Evolutionary conservation across 2,329 filamentous ascomycete species (phyloP), one percentile per base, ranked within the genome.

Genomic region (Mycosphaerella sp.): DNA sequence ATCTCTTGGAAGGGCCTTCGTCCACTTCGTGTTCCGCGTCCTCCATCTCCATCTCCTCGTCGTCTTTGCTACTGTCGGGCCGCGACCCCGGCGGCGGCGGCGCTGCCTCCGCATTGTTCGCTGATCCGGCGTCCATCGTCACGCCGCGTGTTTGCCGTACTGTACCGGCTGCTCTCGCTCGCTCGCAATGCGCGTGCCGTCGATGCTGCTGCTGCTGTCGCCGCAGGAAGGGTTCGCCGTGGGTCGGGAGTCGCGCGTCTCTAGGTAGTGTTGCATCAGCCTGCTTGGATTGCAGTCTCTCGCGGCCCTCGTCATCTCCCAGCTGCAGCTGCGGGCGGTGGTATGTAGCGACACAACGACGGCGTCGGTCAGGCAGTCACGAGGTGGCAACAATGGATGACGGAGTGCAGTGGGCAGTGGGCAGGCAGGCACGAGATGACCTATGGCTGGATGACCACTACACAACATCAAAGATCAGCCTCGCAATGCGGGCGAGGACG

Each of bases 11-110:
- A 35, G 37, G 41, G 32, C 56, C 12, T 9, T 62, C 59, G 48
- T 63, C 59, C 37, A 53, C 44, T 44, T 63, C 61, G 50, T 63
- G 59, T 12, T 63, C 61, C 30, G 48, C 59, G 43, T 63, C 61
- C 35, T 55, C 53, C 51, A 55, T 58, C 35, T 54, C 56, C 49
- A 49, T 50, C 36, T 53, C 51, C 27, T 56, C 53, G 8, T 56
- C 46, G 25, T 49, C 37, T 37, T 41, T 53, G 17, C 36, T 49
- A 51, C 41, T 49, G 35, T 40, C 44, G 53, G 53, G 49, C 45
- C 49, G 54, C 41, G 47, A 47, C 41, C 49, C 34, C 40, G 39
- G 44, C 47, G 21, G 44, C 47, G 21, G 21, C 21, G 53, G 53
- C 37, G 46, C 42, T 28, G 42, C 44, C 30, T 50, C 42, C 41